A percentile compares a stretch with the other conserved stretches of the same genome.
These are phyloP conservation scores for Sphaerulina vaccinii DNA, from an alignment of 2,329 filamentous ascomycete genomes.

Conservation along the genomic window DNA sequence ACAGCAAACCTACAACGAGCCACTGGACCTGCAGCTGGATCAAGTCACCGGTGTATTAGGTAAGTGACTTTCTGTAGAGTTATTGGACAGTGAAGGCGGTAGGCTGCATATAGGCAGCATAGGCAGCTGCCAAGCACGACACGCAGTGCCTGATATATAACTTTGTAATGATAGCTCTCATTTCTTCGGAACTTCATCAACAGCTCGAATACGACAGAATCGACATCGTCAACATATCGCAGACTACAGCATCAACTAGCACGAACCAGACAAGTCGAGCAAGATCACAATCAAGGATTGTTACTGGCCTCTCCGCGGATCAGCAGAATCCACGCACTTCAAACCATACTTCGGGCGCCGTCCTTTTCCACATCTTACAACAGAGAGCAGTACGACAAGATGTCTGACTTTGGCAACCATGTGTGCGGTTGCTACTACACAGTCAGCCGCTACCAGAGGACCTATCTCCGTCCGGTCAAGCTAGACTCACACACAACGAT, in stretches of 20 bases:
- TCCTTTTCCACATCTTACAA: too few species aligned
- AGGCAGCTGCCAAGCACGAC: conserved; percentile 7
- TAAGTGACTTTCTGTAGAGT: too few species aligned
- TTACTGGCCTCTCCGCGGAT: background rate
- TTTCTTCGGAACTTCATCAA: background rate
- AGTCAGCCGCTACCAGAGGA: conserved; percentile 15
- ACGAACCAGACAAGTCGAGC: too few species aligned
- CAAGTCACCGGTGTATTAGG: too few species aligned
- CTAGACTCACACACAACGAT: conserved; percentile 62
- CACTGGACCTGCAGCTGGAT: too few species aligned
- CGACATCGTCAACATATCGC: too few species aligned
- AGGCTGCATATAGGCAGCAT: background rate
- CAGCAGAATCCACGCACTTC: too few species aligned
- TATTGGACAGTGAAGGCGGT: background rate
- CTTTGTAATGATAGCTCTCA: too few species aligned
- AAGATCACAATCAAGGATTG: background rate
- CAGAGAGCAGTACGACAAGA: background rate
- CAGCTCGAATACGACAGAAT: background rate
- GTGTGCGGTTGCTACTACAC: conserved; percentile 37
- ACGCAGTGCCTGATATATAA: background rate
- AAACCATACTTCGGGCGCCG: too few species aligned
- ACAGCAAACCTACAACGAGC: too few species aligned
- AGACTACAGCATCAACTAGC: background rate
- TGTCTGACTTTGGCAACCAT: conserved; percentile 16
- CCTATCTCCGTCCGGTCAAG: conserved; percentile 59